Evolutionary conservation across 768 basidiomycete genomes (phyloP), one percentile per base, ranked within the genome.

Genomic region (Lactarius akahatsu): DNA sequence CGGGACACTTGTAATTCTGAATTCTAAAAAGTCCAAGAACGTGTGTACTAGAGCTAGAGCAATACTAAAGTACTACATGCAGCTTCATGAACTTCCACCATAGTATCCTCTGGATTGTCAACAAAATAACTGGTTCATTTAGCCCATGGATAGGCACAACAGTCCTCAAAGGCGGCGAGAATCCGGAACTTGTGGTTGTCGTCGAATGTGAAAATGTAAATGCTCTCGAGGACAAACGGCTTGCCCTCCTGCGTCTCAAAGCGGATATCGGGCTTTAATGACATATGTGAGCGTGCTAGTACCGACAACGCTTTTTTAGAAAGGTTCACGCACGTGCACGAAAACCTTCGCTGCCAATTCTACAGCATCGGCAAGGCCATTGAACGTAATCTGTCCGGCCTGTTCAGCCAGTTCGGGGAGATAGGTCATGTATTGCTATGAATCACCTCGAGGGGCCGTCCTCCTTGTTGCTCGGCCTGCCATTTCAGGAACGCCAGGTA

Each of bases 121-220:
- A 52, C 23, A 15, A 1, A 58, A 16, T 8, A 9, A 20, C 11
- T 15, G 9, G 20, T 18, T 18, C 45, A 28, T 40, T 40, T 28
- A 28, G 32, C 32, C 32, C 32, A 67, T 26, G 3, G 40, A 20
- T 7, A 34, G 4, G 50, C 61, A 1, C 2, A 36, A 38, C 32
- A 50, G 18, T 66, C 65, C 38, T 45, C 30, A 23, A 66, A 66
- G 16, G 50, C 57, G 47, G 2, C 10, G 18, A 66, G 3, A 2
- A 47, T 30, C 30, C 26, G 62, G n/a, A 66, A 54, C 57, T 43
- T 66, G 61, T 34, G 54, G 26, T 62, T n/a, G 18, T 15, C 30
- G 10, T 41, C 61, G 32, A 66, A 43, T 23, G 23, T 54, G 50
- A 66, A 59, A 16, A 16, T 6, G 61, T 66, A 66, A 7, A 66